These are phyloP conservation scores for Phialophora chinensis DNA, from an alignment of 2,329 filamentous ascomycete genomes.

Conservation along the genomic window DNA sequence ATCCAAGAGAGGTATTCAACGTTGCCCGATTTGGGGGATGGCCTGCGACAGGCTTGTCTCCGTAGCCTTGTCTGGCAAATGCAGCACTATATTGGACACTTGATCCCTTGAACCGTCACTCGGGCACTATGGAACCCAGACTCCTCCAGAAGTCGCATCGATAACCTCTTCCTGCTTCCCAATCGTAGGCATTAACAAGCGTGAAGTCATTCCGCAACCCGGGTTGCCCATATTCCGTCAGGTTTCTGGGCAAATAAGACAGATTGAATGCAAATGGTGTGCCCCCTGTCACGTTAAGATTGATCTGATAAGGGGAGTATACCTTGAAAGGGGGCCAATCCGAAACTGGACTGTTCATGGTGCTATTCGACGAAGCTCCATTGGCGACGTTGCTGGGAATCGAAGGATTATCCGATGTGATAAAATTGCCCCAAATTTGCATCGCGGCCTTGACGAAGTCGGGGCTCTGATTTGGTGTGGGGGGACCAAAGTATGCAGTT, in stretches of 20 bases:
- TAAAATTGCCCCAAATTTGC: conserved; percentile 56
- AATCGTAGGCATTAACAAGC: conserved; percentile 52
- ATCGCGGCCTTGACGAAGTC: conserved; percentile 51
- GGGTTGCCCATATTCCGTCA: conserved; percentile 42
- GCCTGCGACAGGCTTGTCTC: not conserved
- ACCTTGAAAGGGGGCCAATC: conserved; percentile 48
- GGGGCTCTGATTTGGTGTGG: conserved; percentile 38
- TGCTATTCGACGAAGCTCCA: conserved; percentile 41
- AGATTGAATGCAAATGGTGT: conserved; percentile 31
- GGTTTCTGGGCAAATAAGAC: conserved; percentile 36
- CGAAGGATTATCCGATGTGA: conserved; percentile 50
- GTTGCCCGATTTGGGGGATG: not conserved
- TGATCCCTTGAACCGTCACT: conserved; percentile 8
- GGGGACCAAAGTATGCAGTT: conserved; percentile 28
- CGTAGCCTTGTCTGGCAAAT: not conserved
- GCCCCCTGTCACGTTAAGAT: conserved; percentile 56
- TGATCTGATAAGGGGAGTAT: conserved; percentile 48
- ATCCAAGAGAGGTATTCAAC: not conserved
- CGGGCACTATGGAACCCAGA: conserved; percentile 34
- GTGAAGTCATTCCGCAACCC: conserved; percentile 50
- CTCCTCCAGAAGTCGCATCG: conserved; percentile 56
- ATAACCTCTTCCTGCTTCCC: conserved; percentile 56
- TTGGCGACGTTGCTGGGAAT: conserved; percentile 45
- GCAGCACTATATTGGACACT: not conserved
- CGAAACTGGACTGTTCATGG: conserved; percentile 30